A percentile compares a stretch with the other conserved stretches of the same genome.
phyloP scores from a whole-genome alignment of 495 filamentous ascomycete species.

The Penicilliopsis zonata region DNA sequence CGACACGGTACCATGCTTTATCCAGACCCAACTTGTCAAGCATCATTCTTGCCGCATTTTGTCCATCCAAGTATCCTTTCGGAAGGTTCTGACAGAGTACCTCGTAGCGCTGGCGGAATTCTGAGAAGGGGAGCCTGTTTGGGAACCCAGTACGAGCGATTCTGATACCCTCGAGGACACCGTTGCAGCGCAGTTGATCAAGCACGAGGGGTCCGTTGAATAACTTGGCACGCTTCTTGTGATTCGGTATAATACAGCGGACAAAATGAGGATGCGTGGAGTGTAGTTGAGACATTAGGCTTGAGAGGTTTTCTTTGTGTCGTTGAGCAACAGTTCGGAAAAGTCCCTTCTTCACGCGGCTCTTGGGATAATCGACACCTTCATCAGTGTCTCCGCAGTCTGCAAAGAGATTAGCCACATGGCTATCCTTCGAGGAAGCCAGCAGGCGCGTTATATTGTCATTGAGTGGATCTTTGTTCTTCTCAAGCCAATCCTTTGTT shows the following conservation, averaged over 20 bases:
- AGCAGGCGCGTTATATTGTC: constrained; percentile 90
- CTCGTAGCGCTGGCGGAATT: constrained; percentile 94
- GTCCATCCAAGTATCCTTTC: constrained; percentile 83
- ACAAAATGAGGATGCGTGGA: constrained; percentile 98
- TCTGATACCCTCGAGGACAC: constrained; percentile 94
- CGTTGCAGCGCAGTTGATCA: constrained; percentile 94
- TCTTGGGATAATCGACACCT: constrained; percentile 49
- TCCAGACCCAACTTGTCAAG: constrained; percentile 83
- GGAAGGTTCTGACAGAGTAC: constrained; percentile 88
- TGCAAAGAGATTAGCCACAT: constrained; percentile 73
- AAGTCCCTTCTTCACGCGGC: constrained; percentile 90
- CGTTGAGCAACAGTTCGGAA: constrained; percentile 95
- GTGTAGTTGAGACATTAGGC: constrained; percentile 89
- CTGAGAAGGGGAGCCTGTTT: constrained; percentile 81
- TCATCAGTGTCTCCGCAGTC: constrained; percentile 77
- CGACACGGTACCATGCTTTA: constrained; percentile 76
- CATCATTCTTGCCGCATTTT: constrained; percentile 73
- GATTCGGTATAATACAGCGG: constrained; percentile 94
- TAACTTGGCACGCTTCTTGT: constrained; percentile 94
- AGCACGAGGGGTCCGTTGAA: constrained; percentile 80
- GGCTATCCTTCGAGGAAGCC: constrained; percentile 66
- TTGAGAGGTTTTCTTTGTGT: constrained; percentile 94
- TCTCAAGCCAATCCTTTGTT: constrained; percentile 92
- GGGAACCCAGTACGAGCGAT: constrained; percentile 98
- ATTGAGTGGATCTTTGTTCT: constrained; percentile 97